Percentiles rank a stretch among this genome's conserved stretches.
phyloP scores from a whole-genome alignment of 441 rosid genomes.

The Biscutella laevigata region DNA sequence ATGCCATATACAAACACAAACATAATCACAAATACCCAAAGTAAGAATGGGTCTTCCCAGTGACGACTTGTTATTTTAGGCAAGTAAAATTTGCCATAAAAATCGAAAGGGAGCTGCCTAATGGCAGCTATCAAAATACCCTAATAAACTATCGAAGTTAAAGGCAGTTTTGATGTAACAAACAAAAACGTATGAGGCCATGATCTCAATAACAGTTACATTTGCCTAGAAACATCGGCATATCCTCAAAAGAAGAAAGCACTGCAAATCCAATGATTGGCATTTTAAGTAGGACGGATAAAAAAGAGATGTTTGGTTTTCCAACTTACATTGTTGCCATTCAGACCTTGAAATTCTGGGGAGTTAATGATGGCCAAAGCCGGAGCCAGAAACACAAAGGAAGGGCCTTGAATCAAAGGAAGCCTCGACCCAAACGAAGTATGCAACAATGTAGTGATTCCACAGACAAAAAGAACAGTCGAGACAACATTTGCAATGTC shows the following conservation, averaged over 20 bases:
- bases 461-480: conserved; percentile 76
- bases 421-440: conserved; percentile 82
- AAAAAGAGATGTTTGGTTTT: not conserved
- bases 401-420: conserved; percentile 93
- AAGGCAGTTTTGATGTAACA: not conserved
- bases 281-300: not conserved
- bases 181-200: not conserved
- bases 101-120: not conserved
- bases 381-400: conserved; percentile 88
- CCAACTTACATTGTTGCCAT: conserved; percentile 65
- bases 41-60: not conserved
- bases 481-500: conserved; percentile 76
- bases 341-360: conserved; percentile 70
- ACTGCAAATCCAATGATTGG: not conserved
- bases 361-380: conserved; percentile 82
- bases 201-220: not conserved
- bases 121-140: not conserved
- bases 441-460: conserved; percentile 85
- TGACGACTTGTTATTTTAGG: not conserved
- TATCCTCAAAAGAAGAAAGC: not conserved
- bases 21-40: not conserved
- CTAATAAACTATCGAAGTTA: not conserved
- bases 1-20: not conserved
- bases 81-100: not conserved
- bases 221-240: too few relatives aligned